Base-by-base conservation (phyloP, 805 yeast genomes). In the Saturnispora ahearnii region DNA sequence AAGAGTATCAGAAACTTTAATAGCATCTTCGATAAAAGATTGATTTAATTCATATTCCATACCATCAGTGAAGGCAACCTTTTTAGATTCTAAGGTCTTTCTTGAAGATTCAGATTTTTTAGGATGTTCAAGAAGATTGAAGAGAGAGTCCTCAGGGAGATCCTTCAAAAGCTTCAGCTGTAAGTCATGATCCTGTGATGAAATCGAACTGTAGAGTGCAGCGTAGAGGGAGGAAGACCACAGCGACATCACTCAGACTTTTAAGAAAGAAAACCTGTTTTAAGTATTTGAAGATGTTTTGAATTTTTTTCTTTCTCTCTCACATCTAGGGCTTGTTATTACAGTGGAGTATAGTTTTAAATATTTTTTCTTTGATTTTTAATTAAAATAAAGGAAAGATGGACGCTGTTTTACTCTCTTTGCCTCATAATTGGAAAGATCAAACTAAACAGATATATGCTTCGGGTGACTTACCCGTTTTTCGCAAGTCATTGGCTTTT, bases 41-140 rank as follows among this genome's bases (percentile, higher is more conserved):
- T 77, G 70, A 59, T 85, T 87, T 31, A 90, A 64, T 52, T 76
- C 76, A 57, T 76, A 82, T 43, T 77, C 77, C 12, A 73, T 75
- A 24, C 82, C 82, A 57, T 74, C 81, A 18, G 72, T 67, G 31
- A 89, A 69, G 9, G 61, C 62, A 6, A 82, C 61, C 31, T 65
- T 71, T 4, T 78, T 77, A 32, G 69, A 61, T 60, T 79, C 77
- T 38, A 82, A 58, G 45, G 60, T 59, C 21, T 69, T 65, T 58
- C 83, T 70, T 43, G 81, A 74, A 5, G 66, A 30, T 15, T 73
- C 72, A 51, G 70, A 74, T 57, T 75, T 78, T 8, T 62, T 58
- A 5, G 77, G 73, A 18, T 69, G 68, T 0, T 69, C 54, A 46
- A 76, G 64, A 44, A 81, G 58, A 41, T 63, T 59, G 29, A 62